A percentile compares a stretch with the other conserved stretches of the same genome.
These are phyloP conservation scores for Trichophyton mentagrophytes DNA, from an alignment of 2,329 filamentous ascomycete genomes.

Conservation along the genomic window DNA sequence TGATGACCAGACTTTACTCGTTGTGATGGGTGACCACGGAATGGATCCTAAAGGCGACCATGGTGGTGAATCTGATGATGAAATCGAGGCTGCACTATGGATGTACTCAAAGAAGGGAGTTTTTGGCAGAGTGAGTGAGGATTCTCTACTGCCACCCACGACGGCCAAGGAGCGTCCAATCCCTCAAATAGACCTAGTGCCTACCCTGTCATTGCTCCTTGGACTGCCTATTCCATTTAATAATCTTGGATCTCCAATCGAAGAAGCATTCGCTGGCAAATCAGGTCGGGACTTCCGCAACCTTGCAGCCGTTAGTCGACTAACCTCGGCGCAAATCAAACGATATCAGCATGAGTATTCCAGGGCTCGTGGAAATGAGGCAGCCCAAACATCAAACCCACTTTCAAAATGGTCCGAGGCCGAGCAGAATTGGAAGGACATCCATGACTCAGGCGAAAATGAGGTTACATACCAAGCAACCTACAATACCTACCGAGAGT, in stretches of 20 bases:
- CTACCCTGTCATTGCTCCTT: conserved; percentile 74
- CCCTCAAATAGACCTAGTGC: conserved; percentile 85
- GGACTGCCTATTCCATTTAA: conserved; percentile 93
- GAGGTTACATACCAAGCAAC: conserved; percentile 30
- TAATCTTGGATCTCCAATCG: conserved; percentile 82
- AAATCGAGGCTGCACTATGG: conserved; percentile 89
- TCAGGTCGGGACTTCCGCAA: conserved; percentile 56
- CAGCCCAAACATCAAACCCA: conserved; percentile 44
- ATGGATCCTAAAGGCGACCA: conserved; percentile 98
- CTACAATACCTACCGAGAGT: conserved; percentile 52
- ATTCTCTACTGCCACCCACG: conserved; percentile 43
- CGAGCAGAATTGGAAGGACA: conserved; percentile 40
- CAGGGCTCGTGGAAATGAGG: conserved; percentile 54
- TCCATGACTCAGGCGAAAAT: conserved; percentile 29
- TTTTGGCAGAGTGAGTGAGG: conserved; percentile 63
- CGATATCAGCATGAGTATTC: conserved; percentile 81
- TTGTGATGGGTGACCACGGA: conserved; percentile 98
- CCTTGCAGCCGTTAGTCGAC: conserved; percentile 60
- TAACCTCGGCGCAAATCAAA: conserved; percentile 74
- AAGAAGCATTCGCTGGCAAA: conserved; percentile 73
- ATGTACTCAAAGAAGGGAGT: conserved; percentile 86
- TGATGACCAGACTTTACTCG: conserved; percentile 73
- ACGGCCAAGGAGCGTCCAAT: conserved; percentile 64
- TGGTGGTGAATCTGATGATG: conserved; percentile 94
- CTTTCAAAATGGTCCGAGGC: conserved; percentile 49